phyloP scores from a whole-genome alignment of 257 asterid species.

The Cordia subcordata region DNA sequence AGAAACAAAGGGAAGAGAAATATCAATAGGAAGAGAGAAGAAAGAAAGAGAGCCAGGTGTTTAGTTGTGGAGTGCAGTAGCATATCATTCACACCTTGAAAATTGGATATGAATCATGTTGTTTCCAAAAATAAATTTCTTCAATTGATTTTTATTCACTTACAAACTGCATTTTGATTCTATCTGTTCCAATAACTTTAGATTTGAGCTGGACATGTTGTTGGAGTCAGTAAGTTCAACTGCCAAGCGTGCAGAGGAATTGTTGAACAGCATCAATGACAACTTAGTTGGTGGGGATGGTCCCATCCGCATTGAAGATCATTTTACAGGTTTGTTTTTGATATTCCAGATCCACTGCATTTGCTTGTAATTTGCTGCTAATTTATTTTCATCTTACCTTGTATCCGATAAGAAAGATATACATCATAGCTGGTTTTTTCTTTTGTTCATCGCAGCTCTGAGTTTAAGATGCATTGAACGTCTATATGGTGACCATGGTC shows the following conservation, averaged over 20 bases:
- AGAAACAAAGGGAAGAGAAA: background rate
- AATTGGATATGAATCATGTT: background rate
- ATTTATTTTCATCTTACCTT: background rate
- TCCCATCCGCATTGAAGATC: conserved; percentile 67
- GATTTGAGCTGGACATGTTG: conserved; percentile 97
- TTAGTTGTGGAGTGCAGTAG: too few species aligned
- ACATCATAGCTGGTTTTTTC: conserved; percentile 3
- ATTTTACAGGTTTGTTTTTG: conserved; percentile 70
- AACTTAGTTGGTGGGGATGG: conserved; percentile 54
- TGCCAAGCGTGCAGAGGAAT: conserved; percentile 78
- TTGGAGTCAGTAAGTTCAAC: conserved; percentile 86
- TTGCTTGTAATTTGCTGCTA: conserved; percentile 4
- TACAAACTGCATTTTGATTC: background rate
- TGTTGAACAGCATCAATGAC: conserved; percentile 51
- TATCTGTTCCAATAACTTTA: conserved; percentile 29
- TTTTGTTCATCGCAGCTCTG: conserved; percentile 47
- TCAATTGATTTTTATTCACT: background rate
- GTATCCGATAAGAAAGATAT: conserved; percentile 1
- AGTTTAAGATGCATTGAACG: conserved; percentile 95
- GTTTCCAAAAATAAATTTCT: background rate
- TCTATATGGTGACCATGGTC: conserved; percentile 97
- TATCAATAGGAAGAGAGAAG: too few species aligned
- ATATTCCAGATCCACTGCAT: conserved; percentile 4
- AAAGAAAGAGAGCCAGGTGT: too few species aligned
- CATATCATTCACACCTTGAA: background rate